Conservation (phyloP, 1,139 yeast genomes). For the Cylindricascospora bacillispora region DNA sequence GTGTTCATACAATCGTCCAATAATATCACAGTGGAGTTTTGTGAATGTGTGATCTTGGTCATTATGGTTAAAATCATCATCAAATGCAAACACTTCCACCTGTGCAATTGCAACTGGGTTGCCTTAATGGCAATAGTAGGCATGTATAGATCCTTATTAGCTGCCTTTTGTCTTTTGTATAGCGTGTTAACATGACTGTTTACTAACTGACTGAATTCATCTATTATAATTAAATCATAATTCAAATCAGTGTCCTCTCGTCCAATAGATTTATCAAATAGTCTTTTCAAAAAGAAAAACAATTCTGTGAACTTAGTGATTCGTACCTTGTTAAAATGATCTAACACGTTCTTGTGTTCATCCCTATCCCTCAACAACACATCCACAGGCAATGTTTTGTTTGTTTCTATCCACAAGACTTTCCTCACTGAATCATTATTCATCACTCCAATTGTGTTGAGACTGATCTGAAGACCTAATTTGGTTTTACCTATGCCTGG, state of each 20-base stretch:
- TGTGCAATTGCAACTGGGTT: slow-evolving; percentile 18
- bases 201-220: slow-evolving; percentile 22
- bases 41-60: slow-evolving; percentile 18
- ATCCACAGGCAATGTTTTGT: slow-evolving; percentile 9
- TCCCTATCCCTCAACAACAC: background rate
- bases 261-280: slow-evolving; percentile 2
- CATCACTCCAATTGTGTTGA: slow-evolving; percentile 4
- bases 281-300: slow-evolving; percentile 15
- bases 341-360: slow-evolving; percentile 1
- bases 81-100: slow-evolving; percentile 18
- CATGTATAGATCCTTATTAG: slow-evolving; percentile 2
- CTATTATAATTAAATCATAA: slow-evolving; percentile 18
- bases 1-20: slow-evolving; percentile 25
- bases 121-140: too few species aligned
- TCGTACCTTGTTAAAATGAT: slow-evolving; percentile 6
- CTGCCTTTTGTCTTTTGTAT: slow-evolving; percentile 4
- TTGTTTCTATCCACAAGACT: slow-evolving; percentile 22
- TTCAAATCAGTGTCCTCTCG: background rate
- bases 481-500: slow-evolving; percentile 24
- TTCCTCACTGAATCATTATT: slow-evolving; percentile 4
- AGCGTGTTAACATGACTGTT: slow-evolving; percentile 16
- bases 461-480: slow-evolving; percentile 11
- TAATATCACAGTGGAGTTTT: slow-evolving; percentile 14
- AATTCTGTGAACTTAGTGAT: slow-evolving; percentile 19
- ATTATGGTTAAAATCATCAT: slow-evolving; percentile 16